A percentile compares a stretch with the other conserved stretches of the same genome.
Conservation (phyloP, 2,329 filamentous ascomycete genomes). For the Harringtonia aguacate region DNA sequence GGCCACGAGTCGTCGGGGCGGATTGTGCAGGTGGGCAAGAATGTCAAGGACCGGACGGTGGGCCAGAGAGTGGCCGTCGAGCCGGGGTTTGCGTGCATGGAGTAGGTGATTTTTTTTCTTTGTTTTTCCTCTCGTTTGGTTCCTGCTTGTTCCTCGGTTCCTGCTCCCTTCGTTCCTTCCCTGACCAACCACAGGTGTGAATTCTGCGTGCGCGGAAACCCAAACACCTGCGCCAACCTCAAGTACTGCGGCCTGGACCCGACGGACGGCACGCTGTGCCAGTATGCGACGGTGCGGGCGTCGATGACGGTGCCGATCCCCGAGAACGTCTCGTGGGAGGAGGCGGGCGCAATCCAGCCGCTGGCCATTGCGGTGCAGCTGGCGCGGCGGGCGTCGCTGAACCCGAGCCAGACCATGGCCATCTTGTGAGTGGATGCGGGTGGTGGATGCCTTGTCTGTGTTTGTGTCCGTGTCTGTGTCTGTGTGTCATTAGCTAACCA, state of each 20-base stretch:
- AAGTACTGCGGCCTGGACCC: conserved; percentile 58
- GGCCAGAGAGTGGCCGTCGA: conserved; percentile 53
- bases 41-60: conserved; percentile 26
- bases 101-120: too few species aligned
- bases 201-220: conserved; percentile 36
- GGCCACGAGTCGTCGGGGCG: conserved; percentile 58
- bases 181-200: conserved; percentile 24
- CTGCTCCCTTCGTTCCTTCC: not conserved
- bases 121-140: not conserved
- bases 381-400: conserved; percentile 33
- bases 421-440: conserved; percentile 15
- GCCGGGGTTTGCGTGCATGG: conserved; percentile 4
- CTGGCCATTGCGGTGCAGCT: conserved; percentile 54
- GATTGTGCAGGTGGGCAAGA: conserved; percentile 41
- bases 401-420: conserved; percentile 14
- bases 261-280: conserved; percentile 54
- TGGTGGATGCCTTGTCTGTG: not conserved
- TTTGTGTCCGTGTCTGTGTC: not conserved
- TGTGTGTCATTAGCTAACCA: too few species aligned
- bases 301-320: conserved; percentile 58
- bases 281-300: conserved; percentile 40
- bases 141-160: not conserved
- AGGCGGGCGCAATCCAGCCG: conserved; percentile 57
- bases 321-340: conserved; percentile 45
- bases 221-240: conserved; percentile 57